These are phyloP conservation scores for Oleoguttula mirabilis DNA, from an alignment of 495 filamentous ascomycete species.

Conservation along the genomic window DNA sequence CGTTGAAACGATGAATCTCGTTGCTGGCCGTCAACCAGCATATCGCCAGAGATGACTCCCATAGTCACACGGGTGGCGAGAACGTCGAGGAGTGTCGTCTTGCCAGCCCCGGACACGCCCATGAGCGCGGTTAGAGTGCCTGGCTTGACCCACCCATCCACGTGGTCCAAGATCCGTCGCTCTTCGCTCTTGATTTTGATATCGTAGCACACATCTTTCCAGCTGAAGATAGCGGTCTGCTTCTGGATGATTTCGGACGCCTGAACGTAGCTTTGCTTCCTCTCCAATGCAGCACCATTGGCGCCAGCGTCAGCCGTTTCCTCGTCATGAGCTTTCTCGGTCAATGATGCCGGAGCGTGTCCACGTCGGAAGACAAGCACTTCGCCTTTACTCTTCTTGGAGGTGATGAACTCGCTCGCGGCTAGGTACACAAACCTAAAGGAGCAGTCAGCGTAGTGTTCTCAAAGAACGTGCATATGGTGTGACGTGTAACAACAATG, in stretches of 20 bases:
- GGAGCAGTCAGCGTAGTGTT: too few species aligned
- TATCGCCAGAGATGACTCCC: conserved; percentile 75
- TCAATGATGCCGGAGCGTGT: conserved; percentile 46
- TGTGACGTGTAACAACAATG: too few species aligned
- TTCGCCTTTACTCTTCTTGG: conserved; percentile 76
- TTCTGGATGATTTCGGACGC: conserved; percentile 17
- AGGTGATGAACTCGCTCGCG: conserved; percentile 61
- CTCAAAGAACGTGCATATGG: too few species aligned
- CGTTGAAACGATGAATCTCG: conserved; percentile 76
- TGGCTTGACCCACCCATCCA: conserved; percentile 85
- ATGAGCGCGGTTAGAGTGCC: conserved; percentile 84
- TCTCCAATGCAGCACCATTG: conserved; percentile 34
- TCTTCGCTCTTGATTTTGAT: conserved; percentile 72
- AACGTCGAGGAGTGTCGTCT: conserved; percentile 61
- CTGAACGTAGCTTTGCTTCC: conserved; percentile 21
- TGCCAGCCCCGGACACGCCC: conserved; percentile 62
- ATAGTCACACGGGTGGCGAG: conserved; percentile 70
- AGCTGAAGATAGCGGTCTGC: conserved; percentile 63
- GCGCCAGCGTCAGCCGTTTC: conserved; percentile 28
- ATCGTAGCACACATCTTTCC: conserved; percentile 76
- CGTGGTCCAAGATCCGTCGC: conserved; percentile 66
- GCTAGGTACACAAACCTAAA: conserved; percentile 54
- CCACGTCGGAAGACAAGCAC: conserved; percentile 76
- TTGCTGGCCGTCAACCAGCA: conserved; percentile 67
- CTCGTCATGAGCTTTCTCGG: conserved; percentile 44